These are phyloP conservation scores for Poa pratensis DNA, from an alignment of 176 grass and related monocot species.

Conservation along the genomic window DNA sequence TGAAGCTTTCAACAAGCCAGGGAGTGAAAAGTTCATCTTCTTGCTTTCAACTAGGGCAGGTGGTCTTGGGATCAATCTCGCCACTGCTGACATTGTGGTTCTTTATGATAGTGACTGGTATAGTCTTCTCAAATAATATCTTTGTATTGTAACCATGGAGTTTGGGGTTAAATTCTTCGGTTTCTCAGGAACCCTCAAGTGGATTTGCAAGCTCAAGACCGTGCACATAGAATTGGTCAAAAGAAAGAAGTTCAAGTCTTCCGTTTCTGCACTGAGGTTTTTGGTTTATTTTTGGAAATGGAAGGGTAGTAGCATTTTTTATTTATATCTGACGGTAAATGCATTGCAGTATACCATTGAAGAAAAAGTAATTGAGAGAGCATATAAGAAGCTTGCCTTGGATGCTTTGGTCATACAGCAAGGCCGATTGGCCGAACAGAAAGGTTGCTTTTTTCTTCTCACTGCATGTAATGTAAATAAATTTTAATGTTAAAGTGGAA, in stretches of 20 bases:
- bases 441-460: constrained; percentile 49
- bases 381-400: constrained; percentile 61
- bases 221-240: constrained; percentile 86
- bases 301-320: constrained; percentile 7
- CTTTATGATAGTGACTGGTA: constrained; percentile 90
- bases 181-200: constrained; percentile 76
- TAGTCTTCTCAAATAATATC: constrained; percentile 13
- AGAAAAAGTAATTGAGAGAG: constrained; percentile 77
- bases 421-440: constrained; percentile 82
- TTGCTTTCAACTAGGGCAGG: constrained; percentile 78
- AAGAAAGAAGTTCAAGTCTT: constrained; percentile 93
- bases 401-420: constrained; percentile 76
- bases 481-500: constrained; percentile 16
- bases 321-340: constrained; percentile 31
- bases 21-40: constrained; percentile 73
- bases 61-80: constrained; percentile 78
- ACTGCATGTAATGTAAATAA: constrained; percentile 6
- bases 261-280: constrained; percentile 72
- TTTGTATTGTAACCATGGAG: neutral
- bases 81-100: constrained; percentile 82
- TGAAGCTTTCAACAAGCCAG: constrained; percentile 68
- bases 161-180: constrained; percentile 26
- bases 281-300: constrained; percentile 24
- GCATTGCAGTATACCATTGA: constrained; percentile 64
- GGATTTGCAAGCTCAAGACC: constrained; percentile 80